Evolutionary conservation across 2,329 filamentous ascomycete species (phyloP).

Genomic region (Alternaria novae-zelandiae): DNA sequence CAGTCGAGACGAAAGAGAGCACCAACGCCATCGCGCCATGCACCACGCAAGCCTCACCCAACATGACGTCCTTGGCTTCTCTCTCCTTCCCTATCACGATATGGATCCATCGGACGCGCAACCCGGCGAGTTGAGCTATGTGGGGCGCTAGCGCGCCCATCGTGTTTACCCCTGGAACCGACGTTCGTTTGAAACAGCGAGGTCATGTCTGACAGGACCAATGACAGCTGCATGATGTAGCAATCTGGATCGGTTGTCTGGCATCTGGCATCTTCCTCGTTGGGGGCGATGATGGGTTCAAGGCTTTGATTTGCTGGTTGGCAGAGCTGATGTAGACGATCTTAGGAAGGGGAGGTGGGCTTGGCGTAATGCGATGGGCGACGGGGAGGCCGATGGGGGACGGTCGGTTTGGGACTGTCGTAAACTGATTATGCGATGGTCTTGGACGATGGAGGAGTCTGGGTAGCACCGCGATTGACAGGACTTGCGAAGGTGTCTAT

Average conservation of each 20-base stretch:
- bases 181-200: constrained; percentile 11
- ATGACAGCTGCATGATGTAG: not conserved
- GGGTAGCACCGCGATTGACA: not conserved
- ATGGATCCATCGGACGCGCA: not conserved
- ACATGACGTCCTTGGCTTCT: constrained; percentile 9
- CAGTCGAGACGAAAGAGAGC: not conserved
- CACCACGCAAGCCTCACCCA: constrained; percentile 3
- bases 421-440: not conserved
- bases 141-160: not conserved
- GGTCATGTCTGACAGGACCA: constrained; percentile 2
- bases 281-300: not conserved
- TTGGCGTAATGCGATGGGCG: not conserved
- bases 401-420: not conserved
- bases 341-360: not conserved
- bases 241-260: not conserved
- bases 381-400: not conserved
- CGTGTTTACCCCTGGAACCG: constrained; percentile 6
- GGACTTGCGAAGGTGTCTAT: not conserved
- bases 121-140: not conserved
- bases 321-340: not conserved
- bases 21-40: not conserved
- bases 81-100: not conserved
- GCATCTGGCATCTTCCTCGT: not conserved
- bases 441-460: not conserved
- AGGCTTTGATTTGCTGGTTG: not conserved